Percentiles rank a stretch among this genome's conserved stretches.
Conservation (phyloP, 225 moss, liverwort and hornwort genomes). For the Polytrichum formosum region DNA sequence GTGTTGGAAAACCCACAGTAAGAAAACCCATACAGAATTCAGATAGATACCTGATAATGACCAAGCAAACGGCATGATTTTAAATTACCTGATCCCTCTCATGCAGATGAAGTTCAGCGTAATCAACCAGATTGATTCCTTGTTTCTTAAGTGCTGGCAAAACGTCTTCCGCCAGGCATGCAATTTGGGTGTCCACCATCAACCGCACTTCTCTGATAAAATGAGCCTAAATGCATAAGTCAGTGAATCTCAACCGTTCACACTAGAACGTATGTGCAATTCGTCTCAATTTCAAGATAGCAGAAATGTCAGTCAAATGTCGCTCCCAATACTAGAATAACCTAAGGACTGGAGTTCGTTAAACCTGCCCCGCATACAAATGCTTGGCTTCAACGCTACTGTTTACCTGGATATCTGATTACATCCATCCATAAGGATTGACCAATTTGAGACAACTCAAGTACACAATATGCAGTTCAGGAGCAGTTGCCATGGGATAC, state of each 20-base stretch:
- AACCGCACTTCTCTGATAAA: conserved; percentile 50
- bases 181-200: conserved; percentile 56
- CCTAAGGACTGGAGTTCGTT: no score
- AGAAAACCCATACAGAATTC: neutral
- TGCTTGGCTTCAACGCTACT: no score
- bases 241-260: no score
- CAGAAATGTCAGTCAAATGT: no score
- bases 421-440: neutral
- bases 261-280: no score
- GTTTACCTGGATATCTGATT: no score
- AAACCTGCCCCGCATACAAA: no score
- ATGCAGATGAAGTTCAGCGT: conserved; percentile 46
- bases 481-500: neutral
- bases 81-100: conserved; percentile 30
- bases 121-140: conserved; percentile 40
- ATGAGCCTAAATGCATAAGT: no score
- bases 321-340: no score
- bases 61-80: neutral
- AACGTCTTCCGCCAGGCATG: conserved; percentile 45
- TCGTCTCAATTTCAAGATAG: no score
- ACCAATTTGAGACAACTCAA: neutral
- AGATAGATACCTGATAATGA: no score
- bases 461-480: no score
- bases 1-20: neutral
- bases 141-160: conserved; percentile 48